A percentile compares a stretch with the other conserved stretches of the same genome.
phyloP scores from a whole-genome alignment of 106 monocot species.

The Dendrobium chrysotoxum region DNA sequence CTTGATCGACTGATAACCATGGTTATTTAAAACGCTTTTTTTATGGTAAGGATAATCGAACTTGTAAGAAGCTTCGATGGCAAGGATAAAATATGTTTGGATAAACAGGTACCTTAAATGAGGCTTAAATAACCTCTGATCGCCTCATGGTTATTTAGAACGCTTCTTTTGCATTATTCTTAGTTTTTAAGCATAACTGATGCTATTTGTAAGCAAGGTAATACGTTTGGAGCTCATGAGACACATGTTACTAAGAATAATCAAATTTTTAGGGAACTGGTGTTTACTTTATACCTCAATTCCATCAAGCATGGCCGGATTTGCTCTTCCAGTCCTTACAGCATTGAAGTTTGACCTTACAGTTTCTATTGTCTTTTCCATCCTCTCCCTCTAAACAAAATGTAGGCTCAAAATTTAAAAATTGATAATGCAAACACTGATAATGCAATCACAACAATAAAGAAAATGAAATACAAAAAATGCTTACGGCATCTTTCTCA shows the following conservation, averaged over 20 bases:
- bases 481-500: slow-evolving; percentile 61
- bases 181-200: not conserved
- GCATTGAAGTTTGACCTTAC: slow-evolving; percentile 67
- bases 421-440: not conserved
- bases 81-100: too few relatives aligned
- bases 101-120: too few relatives aligned
- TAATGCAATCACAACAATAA: not conserved
- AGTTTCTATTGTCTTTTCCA: slow-evolving; percentile 91
- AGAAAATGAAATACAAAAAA: not conserved
- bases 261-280: not conserved
- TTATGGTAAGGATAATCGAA: too few relatives aligned
- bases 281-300: slow-evolving; percentile 52
- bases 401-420: not conserved
- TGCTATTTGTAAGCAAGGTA: not conserved
- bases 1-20: not conserved
- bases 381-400: slow-evolving; percentile 66
- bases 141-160: too few relatives aligned
- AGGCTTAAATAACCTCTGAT: too few relatives aligned
- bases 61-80: too few relatives aligned
- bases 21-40: too few relatives aligned
- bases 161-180: too few relatives aligned
- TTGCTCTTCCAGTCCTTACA: slow-evolving; percentile 92
- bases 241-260: not conserved
- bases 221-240: not conserved
- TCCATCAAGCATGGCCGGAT: slow-evolving; percentile 91